Percentiles rank a stretch among this genome's conserved stretches.
Conservation (phyloP, 108 stramenopile species). For the Conticribra guillardii region DNA sequence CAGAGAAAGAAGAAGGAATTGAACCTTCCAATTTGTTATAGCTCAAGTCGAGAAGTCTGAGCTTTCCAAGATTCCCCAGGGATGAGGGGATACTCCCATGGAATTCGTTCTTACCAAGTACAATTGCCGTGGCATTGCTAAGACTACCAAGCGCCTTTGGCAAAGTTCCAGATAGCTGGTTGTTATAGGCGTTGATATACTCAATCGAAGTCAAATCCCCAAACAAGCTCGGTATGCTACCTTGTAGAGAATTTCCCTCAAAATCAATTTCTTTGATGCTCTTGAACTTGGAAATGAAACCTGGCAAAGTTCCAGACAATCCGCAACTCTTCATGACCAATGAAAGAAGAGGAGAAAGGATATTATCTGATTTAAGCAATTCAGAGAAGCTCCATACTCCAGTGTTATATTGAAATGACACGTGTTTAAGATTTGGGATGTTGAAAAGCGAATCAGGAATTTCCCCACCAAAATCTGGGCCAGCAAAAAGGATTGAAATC, state of each 20-base stretch:
- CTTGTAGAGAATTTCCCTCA: neutral
- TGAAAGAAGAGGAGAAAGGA: neutral
- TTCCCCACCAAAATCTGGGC: no score
- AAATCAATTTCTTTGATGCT: neutral
- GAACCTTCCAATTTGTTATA: conserved; percentile 14
- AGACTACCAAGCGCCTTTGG: conserved; percentile 12
- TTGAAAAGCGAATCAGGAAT: no score
- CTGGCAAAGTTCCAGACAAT: conserved; percentile 1
- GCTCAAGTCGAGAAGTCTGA: conserved; percentile 6
- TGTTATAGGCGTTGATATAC: conserved; percentile 4
- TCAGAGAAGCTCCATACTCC: conserved; percentile 1
- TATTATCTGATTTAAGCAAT: neutral
- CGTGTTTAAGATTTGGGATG: no score
- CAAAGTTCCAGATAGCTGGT: conserved; percentile 3
- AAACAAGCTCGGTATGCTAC: neutral
- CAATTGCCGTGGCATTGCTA: neutral
- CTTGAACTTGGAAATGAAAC: neutral
- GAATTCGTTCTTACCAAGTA: conserved; percentile 3
- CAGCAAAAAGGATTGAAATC: no score
- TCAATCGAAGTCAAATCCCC: conserved; percentile 1
- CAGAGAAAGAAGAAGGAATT: conserved; percentile 6
- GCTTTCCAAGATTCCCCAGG: neutral
- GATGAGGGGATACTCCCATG: conserved; percentile 5
- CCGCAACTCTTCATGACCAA: neutral
- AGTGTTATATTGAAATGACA: neutral